A percentile compares a stretch with the other conserved stretches of the same genome.
Evolutionary conservation across 352 stramenopile genomes (phyloP).

Genomic region (Halophytophthora batemanensis): DNA sequence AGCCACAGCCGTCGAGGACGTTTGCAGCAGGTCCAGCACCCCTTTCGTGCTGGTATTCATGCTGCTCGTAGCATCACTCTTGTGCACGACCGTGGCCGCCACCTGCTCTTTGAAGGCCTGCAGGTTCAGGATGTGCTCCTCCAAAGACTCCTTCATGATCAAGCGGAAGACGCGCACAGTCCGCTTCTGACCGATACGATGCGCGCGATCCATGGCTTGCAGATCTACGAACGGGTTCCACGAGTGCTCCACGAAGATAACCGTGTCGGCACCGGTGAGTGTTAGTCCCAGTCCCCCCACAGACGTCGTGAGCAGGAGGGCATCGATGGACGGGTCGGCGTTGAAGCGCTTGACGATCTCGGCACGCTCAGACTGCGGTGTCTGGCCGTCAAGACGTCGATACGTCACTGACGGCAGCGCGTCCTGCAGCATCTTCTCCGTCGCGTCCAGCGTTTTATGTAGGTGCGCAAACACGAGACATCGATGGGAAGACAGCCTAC

Average conservation of each 20-base stretch:
- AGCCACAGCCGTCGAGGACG: slow-evolving; percentile 42
- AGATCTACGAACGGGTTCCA: slow-evolving; percentile 98
- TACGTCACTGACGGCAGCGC: slow-evolving; percentile 73
- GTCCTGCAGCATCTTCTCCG: slow-evolving; percentile 86
- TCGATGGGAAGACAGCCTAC: slow-evolving; percentile 62
- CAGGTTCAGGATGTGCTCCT: slow-evolving; percentile 79
- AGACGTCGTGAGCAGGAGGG: slow-evolving; percentile 95
- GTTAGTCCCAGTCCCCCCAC: slow-evolving; percentile 96
- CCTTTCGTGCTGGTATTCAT: slow-evolving; percentile 68
- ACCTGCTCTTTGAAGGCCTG: slow-evolving; percentile 80
- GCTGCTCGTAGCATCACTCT: slow-evolving; percentile 43
- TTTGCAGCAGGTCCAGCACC: slow-evolving; percentile 57
- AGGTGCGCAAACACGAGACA: slow-evolving; percentile 96
- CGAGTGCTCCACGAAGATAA: slow-evolving; percentile 98
- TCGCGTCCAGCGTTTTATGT: slow-evolving; percentile 90
- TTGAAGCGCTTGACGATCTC: slow-evolving; percentile 92
- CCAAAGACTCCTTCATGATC: slow-evolving; percentile 67
- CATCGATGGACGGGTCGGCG: slow-evolving; percentile 84
- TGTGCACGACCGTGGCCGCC: slow-evolving; percentile 56
- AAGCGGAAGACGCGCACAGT: slow-evolving; percentile 78
- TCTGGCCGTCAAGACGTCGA: slow-evolving; percentile 91
- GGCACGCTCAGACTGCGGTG: slow-evolving; percentile 63
- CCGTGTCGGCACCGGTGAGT: slow-evolving; percentile 94
- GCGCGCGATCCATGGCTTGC: slow-evolving; percentile 88
- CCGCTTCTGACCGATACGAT: slow-evolving; percentile 72